Conservation (phyloP, 345 rosid genomes). For the Eucalyptus regnans region DNA sequence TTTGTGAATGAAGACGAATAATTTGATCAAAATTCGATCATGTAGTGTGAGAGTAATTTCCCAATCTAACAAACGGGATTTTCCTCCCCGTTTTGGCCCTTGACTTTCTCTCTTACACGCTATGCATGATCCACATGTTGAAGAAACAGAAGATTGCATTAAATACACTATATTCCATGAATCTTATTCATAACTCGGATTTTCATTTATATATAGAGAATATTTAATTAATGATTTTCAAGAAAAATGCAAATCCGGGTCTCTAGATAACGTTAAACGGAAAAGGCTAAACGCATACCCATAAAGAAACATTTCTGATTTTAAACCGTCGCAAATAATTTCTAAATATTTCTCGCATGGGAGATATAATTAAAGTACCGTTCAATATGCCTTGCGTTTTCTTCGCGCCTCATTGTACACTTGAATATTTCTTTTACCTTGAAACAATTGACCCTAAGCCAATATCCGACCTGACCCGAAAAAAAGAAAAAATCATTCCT, state of each 20-base stretch:
- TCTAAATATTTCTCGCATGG: neutral
- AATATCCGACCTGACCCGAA: too few species aligned
- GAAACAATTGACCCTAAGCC: too few species aligned
- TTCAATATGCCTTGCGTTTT: neutral
- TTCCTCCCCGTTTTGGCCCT: too few species aligned
- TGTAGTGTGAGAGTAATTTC: too few species aligned
- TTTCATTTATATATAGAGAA: neutral
- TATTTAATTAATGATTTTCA: too few species aligned
- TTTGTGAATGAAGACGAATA: too few species aligned
- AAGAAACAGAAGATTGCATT: neutral
- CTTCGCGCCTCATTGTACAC: accelerated
- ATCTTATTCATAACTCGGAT: neutral
- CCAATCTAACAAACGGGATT: too few species aligned
- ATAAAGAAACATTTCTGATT: neutral
- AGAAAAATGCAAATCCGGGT: neutral
- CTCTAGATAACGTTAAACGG: too few species aligned
- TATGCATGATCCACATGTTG: neutral
- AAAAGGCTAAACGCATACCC: neutral
- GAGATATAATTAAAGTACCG: neutral
- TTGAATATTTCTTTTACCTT: neutral
- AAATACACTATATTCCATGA: neutral
- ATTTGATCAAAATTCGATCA: too few species aligned
- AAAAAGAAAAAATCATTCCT: too few species aligned
- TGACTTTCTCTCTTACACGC: too few species aligned
- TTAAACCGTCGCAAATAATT: neutral